phyloP scores from a whole-genome alignment of 164 flowering plant species.

The Aristolochia californica region DNA sequence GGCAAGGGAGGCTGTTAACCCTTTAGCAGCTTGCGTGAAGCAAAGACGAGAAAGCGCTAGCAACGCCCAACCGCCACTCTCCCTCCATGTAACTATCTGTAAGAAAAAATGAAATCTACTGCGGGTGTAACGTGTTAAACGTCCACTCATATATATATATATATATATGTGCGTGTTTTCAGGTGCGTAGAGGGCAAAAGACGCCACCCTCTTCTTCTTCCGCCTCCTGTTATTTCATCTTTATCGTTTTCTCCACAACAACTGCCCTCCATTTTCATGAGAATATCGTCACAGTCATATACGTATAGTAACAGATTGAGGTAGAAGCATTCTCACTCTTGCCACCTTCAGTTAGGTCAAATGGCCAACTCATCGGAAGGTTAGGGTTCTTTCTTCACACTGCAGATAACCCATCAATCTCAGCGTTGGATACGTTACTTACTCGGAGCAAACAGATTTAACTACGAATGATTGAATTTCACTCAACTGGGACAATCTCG shows the following conservation, averaged over 20 bases:
- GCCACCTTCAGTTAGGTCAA: too few relatives aligned
- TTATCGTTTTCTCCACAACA: not conserved
- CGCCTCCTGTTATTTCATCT: conserved; percentile 2
- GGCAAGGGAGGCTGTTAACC: conserved; percentile 48
- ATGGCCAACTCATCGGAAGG: too few relatives aligned
- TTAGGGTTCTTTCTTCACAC: too few relatives aligned
- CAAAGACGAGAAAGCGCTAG: conserved; percentile 60
- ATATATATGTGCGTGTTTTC: conserved; percentile 37
- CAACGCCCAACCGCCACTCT: conserved; percentile 17
- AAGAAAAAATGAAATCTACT: conserved; percentile 1
- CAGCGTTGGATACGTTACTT: too few relatives aligned
- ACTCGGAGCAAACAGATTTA: too few relatives aligned
- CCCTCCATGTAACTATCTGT: not conserved
- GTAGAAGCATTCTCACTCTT: too few relatives aligned
- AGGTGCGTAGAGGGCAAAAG: conserved; percentile 45
- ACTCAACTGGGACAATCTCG: too few relatives aligned
- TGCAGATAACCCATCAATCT: too few relatives aligned
- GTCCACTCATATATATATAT: conserved; percentile 5
- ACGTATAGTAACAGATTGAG: too few relatives aligned
- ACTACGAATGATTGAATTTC: too few relatives aligned
- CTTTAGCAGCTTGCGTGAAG: conserved; percentile 95
- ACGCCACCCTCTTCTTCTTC: conserved; percentile 27
- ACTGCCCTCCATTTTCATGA: not conserved
- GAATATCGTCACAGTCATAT: not conserved
- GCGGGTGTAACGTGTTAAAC: conserved; percentile 31